phyloP scores from a whole-genome alignment of 2,329 filamentous ascomycete genomes.

The Diaporthe caulivora region DNA sequence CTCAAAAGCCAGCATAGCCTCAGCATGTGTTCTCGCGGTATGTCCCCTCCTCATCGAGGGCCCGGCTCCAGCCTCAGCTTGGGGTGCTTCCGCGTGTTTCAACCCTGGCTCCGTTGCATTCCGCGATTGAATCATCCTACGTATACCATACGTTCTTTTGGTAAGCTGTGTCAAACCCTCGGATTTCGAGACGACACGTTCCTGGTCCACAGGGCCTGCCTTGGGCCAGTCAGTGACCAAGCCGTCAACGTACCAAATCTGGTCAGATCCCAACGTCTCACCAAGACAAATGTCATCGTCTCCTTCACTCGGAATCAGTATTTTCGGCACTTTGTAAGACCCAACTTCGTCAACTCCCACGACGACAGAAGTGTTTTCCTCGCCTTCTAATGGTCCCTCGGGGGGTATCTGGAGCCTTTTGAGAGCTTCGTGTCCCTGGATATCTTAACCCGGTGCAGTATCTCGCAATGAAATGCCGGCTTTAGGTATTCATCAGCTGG shows the following conservation, averaged over 20 bases:
- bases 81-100: not conserved
- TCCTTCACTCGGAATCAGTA: not conserved
- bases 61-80: not conserved
- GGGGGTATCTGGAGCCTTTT: not conserved
- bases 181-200: not conserved
- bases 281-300: not conserved
- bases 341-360: not conserved
- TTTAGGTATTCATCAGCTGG: not conserved
- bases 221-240: not conserved
- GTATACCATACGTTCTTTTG: not conserved
- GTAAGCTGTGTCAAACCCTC: not conserved
- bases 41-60: not conserved
- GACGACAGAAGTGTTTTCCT: not conserved
- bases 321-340: not conserved
- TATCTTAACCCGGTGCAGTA: not conserved
- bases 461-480: not conserved
- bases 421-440: not conserved
- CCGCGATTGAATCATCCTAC: not conserved
- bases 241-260: constrained; percentile 9
- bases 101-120: not conserved
- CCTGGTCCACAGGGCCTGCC: not conserved
- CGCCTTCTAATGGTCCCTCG: not conserved
- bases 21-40: not conserved
- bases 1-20: not conserved
- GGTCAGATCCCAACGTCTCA: not conserved